These are phyloP conservation scores for Diaporthe sp. DNA, from an alignment of 2,329 filamentous ascomycete genomes.

Conservation along the genomic window DNA sequence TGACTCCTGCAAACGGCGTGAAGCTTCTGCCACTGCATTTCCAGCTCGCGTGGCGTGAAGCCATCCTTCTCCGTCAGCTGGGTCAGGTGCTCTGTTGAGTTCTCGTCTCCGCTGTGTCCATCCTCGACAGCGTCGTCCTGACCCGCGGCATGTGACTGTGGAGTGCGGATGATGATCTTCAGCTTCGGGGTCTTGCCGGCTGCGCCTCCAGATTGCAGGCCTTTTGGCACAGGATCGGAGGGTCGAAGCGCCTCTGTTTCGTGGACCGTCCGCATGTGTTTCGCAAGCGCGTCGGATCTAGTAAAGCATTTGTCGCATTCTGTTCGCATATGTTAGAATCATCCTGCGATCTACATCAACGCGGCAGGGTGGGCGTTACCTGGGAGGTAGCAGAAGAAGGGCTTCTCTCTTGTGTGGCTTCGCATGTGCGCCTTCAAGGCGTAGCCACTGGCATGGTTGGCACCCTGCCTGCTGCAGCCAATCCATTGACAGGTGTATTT, in stretches of 20 bases:
- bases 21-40: slow-evolving; percentile 69
- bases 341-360: not conserved
- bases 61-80: slow-evolving; percentile 67
- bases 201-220: slow-evolving; percentile 64
- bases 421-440: slow-evolving; percentile 97
- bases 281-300: slow-evolving; percentile 92
- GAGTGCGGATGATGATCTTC: slow-evolving; percentile 74
- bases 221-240: slow-evolving; percentile 79
- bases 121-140: slow-evolving; percentile 65
- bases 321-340: slow-evolving; percentile 50
- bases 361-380: slow-evolving; percentile 65
- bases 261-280: slow-evolving; percentile 99
- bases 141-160: slow-evolving; percentile 68
- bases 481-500: slow-evolving; percentile 99
- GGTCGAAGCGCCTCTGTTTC: slow-evolving; percentile 94
- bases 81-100: slow-evolving; percentile 71
- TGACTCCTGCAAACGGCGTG: slow-evolving; percentile 78
- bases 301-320: slow-evolving; percentile 99
- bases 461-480: slow-evolving; percentile 88
- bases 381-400: slow-evolving; percentile 95
- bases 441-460: slow-evolving; percentile 94
- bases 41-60: slow-evolving; percentile 75
- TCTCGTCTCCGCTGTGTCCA: slow-evolving; percentile 63
- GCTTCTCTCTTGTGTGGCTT: slow-evolving; percentile 97
- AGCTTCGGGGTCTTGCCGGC: slow-evolving; percentile 64